Evolutionary conservation across 1,284 basidiomycete genomes (phyloP), one percentile per base, ranked within the genome.

Genomic region (Moesziomyces parantarcticus): DNA sequence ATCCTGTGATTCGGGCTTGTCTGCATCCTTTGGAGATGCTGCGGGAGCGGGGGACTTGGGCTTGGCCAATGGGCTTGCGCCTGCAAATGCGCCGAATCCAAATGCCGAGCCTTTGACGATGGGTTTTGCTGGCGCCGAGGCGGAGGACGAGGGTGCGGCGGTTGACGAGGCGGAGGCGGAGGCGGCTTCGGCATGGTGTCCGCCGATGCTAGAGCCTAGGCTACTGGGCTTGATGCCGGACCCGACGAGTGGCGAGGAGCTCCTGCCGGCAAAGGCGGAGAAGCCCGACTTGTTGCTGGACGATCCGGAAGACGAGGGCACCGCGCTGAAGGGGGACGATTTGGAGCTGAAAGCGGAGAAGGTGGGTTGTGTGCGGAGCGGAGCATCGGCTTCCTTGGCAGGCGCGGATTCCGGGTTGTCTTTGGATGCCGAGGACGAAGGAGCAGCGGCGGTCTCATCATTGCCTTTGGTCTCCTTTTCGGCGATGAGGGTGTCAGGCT

Each of bases 31-130:
- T 26, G 50, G 39, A 11, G 55, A 44, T 7, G 52, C 48, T 11
- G 59, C 29, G 40, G 65, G 44, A 45, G 58, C 45, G 16, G 44
- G 41, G 13, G 52, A 36, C 29, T 66, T 72, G 40, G 69, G 45
- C 48, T 75, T 64, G 25, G 68, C 53, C 21, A 79, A 61, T 13
- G 71, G 71, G 26, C 61, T 72, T 7, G 70, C 63, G 5, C 65
- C 65, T 2, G 75, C 73, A 44, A 80, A 80, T 14, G 78, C 74
- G 22, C 78, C 77, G 29, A 80, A 80, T 21, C 78, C 78, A 29
- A 79, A 67, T 7, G 58, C 18, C 0, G 58, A 56, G 14, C 70
- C 64, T 29, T 64, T 73, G 20, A 58, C 32, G 46, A 63, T 56
- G 14, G 70, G 60, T 29, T 67, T 67, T 1, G 60, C 49, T 5